A percentile compares a stretch with the other conserved stretches of the same genome.
Conservation (phyloP, 2,329 filamentous ascomycete genomes). For the Neopestalotiopsis rosae region DNA sequence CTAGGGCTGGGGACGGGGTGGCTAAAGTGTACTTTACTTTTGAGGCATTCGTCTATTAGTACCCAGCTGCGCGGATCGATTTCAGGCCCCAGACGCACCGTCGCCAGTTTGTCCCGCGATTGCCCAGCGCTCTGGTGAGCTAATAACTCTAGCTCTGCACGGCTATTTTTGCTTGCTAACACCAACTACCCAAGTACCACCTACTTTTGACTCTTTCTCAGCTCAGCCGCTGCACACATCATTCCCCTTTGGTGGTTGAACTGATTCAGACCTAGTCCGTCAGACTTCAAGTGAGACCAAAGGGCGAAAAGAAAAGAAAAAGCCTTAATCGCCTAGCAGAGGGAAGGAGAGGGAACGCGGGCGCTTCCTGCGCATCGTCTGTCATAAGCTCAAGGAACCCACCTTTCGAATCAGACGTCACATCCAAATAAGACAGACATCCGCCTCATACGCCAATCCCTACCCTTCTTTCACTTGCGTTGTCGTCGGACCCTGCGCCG, state of each 20-base stretch:
- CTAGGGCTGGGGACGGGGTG: not conserved
- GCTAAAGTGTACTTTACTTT: not conserved
- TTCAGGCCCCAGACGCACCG: not conserved
- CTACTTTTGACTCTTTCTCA: slow-evolving; percentile 2
- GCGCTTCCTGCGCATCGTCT: not conserved
- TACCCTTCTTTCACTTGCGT: slow-evolving; percentile 3
- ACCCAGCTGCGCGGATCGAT: not conserved
- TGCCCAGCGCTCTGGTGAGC: not conserved
- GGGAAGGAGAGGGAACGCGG: slow-evolving; percentile 5
- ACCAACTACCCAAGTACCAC: not conserved
- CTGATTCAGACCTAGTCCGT: not conserved
- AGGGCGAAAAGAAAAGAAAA: not conserved
- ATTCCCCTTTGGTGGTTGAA: not conserved
- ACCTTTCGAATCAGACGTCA: slow-evolving; percentile 5
- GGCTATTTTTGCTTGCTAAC: not conserved
- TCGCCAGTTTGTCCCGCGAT: not conserved
- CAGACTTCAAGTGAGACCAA: not conserved
- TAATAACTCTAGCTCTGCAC: not conserved
- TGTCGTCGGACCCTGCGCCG: slow-evolving; percentile 1
- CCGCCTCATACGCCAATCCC: slow-evolving; percentile 6
- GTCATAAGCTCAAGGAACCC: slow-evolving; percentile 4
- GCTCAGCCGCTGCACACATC: not conserved
- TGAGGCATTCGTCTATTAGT: not conserved
- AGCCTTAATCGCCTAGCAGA: too few relatives aligned
- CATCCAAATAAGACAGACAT: slow-evolving; percentile 18